Conservation (phyloP, 78 protist species). For the Emiliania huxleyi region DNA sequence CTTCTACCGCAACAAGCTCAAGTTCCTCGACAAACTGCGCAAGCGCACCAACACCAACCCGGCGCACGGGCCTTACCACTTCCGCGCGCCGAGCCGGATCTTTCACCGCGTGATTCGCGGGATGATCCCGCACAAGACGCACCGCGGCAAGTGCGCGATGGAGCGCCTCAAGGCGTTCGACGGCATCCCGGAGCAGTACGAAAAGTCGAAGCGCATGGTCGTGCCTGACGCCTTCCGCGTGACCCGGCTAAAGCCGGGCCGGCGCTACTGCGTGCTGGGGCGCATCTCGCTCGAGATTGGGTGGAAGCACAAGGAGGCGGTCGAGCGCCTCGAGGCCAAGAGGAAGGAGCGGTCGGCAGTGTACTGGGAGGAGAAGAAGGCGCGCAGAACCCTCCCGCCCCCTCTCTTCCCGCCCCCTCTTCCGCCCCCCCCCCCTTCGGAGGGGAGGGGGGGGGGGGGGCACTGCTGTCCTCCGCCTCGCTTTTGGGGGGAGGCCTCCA, state of each 20-base stretch:
- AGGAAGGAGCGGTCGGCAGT: constrained; percentile 76
- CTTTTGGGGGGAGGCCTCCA: too few species aligned
- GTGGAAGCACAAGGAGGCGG: constrained; percentile 92
- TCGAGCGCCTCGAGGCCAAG: constrained; percentile 90
- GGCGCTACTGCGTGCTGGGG: constrained; percentile 88
- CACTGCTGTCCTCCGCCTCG: too few species aligned
- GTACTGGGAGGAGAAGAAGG: constrained; percentile 47
- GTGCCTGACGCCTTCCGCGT: constrained; percentile 95
- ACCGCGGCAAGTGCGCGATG: constrained; percentile 94
- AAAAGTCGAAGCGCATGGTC: constrained; percentile 82
- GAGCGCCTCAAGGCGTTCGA: constrained; percentile 72
- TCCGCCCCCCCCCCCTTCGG: too few species aligned
- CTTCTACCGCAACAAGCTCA: constrained; percentile 90
- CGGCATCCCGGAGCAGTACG: constrained; percentile 76
- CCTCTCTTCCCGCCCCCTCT: too few species aligned
- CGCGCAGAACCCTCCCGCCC: too few species aligned
- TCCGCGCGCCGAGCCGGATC: constrained; percentile 93
- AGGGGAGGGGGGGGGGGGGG: too few species aligned
- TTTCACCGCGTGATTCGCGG: constrained; percentile 94
- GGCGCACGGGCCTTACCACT: constrained; percentile 90
- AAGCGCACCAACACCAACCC: constrained; percentile 94
- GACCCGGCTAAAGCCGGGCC: constrained; percentile 79
- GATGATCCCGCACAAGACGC: constrained; percentile 98
- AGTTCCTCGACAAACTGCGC: constrained; percentile 74
- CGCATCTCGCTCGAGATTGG: constrained; percentile 69